Evolutionary conservation across 257 asterid genomes (phyloP), one percentile per base, ranked within the genome.

Genomic region (Jaltomata sinuosa): DNA sequence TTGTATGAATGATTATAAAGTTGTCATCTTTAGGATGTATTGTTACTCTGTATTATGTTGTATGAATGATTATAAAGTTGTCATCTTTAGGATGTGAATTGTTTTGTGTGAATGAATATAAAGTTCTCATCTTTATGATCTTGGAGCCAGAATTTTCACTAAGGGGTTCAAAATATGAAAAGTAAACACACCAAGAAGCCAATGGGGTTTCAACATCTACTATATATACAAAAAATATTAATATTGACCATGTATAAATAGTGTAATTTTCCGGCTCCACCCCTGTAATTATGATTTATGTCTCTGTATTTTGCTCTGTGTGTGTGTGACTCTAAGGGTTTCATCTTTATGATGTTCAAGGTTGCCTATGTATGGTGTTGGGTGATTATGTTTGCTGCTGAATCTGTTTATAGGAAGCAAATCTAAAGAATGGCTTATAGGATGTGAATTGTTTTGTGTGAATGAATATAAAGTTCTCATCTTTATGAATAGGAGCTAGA

Each of bases 391-490:
- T 49, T 77, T 49, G 45, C 82, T 77, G 62, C 62, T 77, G 57
- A 77, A 77, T 77, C 29, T 49, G 27, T 9, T 77, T 77, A 8
- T 27, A 77, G 82, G 82, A 49, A 77, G 27, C 9, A 77, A 42
- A 11, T 79, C 21, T 42, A 19, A 77, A 80, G 32, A 84, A 96
- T 94, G 99, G 97, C 98, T 3, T 92, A 88, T 81, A 87, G 98
- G 85, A n/a, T n/a, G n/a, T n/a, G n/a, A n/a, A n/a, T n/a, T n/a
- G 42, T 38, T 38, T 38, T 38, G 42, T 5, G 42, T 38, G 42
- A 38, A 38, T 38, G 42, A 38, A 38, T 38, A 38, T 38, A 38
- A 38, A 38, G 8, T 38, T 38, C 42, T 38, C 7, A 5, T 38
- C 42, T 38, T 38, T 38, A 38, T n/a, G n/a, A n/a, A n/a, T n/a